These are phyloP conservation scores for Penicillium sp. DNA, from an alignment of 2,329 filamentous ascomycete species.

Conservation along the genomic window DNA sequence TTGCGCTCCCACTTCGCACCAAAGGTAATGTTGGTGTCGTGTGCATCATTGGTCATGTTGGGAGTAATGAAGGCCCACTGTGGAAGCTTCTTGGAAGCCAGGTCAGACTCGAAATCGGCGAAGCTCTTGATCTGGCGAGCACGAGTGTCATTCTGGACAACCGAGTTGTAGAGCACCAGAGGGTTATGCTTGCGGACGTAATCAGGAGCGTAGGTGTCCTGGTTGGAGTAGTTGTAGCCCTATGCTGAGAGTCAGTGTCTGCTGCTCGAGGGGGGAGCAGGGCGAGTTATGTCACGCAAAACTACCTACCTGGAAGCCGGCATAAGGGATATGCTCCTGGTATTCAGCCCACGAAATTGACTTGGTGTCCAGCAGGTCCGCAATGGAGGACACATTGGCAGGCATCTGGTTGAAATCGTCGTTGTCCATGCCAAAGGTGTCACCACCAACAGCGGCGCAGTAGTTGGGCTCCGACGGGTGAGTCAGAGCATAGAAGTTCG, in stretches of 20 bases:
- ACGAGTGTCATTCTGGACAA: slow-evolving; percentile 58
- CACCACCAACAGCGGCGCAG: slow-evolving; percentile 63
- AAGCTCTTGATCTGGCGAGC: slow-evolving; percentile 72
- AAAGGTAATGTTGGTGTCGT: slow-evolving; percentile 68
- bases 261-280: no score
- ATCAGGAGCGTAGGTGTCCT: slow-evolving; percentile 62
- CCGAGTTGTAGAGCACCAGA: slow-evolving; percentile 63
- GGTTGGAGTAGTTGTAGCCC: slow-evolving; percentile 63
- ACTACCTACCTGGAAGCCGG: slow-evolving; percentile 58
- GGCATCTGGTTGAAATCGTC: slow-evolving; percentile 61
- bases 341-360: slow-evolving; percentile 69
- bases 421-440: slow-evolving; percentile 70
- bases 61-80: slow-evolving; percentile 61
- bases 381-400: slow-evolving; percentile 62
- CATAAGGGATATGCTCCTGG: slow-evolving; percentile 73
- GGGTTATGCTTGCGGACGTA: slow-evolving; percentile 82
- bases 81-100: slow-evolving; percentile 61
- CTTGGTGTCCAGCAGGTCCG: slow-evolving; percentile 66
- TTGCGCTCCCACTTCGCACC: slow-evolving; percentile 66
- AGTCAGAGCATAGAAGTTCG: slow-evolving; percentile 61
- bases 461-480: slow-evolving; percentile 78
- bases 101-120: slow-evolving; percentile 65
- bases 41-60: slow-evolving; percentile 64
- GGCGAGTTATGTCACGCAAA: not conserved
- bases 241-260: not conserved